These are phyloP conservation scores for Gastrodia elata DNA, from an alignment of 106 monocot genomes.

Conservation along the genomic window DNA sequence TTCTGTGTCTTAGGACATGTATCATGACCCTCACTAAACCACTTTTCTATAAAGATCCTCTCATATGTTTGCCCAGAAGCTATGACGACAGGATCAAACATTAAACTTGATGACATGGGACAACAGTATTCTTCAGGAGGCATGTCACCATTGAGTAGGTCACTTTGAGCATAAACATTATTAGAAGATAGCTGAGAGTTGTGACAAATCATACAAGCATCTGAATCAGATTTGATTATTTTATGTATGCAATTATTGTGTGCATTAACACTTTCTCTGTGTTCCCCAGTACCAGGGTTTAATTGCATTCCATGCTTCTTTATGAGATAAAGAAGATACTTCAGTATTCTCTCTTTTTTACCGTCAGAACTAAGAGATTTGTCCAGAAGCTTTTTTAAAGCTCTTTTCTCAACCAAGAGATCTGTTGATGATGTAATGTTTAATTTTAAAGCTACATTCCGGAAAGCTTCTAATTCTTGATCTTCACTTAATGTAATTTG, in stretches of 20 bases:
- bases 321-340: slow-evolving; percentile 58
- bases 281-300: slow-evolving; percentile 13
- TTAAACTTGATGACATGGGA: slow-evolving; percentile 70
- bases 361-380: slow-evolving; percentile 25
- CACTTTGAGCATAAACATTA: slow-evolving; percentile 11
- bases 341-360: slow-evolving; percentile 53
- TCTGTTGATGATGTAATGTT: slow-evolving; percentile 54
- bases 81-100: slow-evolving; percentile 91
- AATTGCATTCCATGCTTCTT: slow-evolving; percentile 49
- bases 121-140: slow-evolving; percentile 72
- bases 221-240: slow-evolving; percentile 4
- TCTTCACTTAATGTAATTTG: slow-evolving; percentile 42
- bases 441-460: slow-evolving; percentile 44
- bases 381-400: slow-evolving; percentile 54
- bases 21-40: slow-evolving; percentile 78
- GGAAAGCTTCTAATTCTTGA: slow-evolving; percentile 49
- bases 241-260: background rate
- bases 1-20: slow-evolving; percentile 76
- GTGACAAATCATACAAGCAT: slow-evolving; percentile 11
- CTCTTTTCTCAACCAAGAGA: slow-evolving; percentile 77
- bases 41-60: slow-evolving; percentile 58
- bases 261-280: slow-evolving; percentile 17
- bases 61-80: slow-evolving; percentile 88
- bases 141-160: slow-evolving; percentile 7
- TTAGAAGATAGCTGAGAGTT: slow-evolving; percentile 3